Evolutionary conservation across 441 rosid genomes (phyloP).

Genomic region (Brassica balearica): DNA sequence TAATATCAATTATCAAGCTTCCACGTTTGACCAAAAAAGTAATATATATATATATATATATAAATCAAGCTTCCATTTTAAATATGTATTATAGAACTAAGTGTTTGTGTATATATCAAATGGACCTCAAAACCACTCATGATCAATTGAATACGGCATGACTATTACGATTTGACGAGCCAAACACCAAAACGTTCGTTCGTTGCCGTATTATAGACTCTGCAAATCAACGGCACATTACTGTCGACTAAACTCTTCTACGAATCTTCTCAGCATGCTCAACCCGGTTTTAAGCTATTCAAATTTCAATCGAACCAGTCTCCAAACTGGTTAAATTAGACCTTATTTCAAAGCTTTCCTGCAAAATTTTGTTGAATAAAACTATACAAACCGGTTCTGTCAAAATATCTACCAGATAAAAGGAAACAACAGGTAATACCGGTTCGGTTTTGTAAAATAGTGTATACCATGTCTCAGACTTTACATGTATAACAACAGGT

Average conservation of each 20-base stretch:
- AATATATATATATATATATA: too few relatives aligned
- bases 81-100: background rate
- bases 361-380: background rate
- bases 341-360: background rate
- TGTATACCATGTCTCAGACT: conserved; percentile 21
- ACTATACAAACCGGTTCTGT: background rate
- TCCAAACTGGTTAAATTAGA: background rate
- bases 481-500: conserved; percentile 38
- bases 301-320: background rate
- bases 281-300: conserved; percentile 21
- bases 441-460: conserved; percentile 7
- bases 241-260: conserved; percentile 9
- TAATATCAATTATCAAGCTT: background rate
- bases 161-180: conserved; percentile 13
- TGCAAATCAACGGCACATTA: background rate
- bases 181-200: conserved; percentile 28
- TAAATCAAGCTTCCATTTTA: conserved; percentile 1
- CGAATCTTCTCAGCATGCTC: conserved; percentile 6
- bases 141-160: conserved; percentile 26
- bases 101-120: background rate
- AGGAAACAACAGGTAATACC: conserved; percentile 1
- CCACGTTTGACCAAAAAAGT: background rate
- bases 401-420: background rate
- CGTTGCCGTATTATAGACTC: conserved; percentile 16
- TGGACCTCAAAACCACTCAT: conserved; percentile 28